Evolutionary conservation across 176 grass and related monocot genomes (phyloP).

Genomic region (Hsuehochloa calcarea): DNA sequence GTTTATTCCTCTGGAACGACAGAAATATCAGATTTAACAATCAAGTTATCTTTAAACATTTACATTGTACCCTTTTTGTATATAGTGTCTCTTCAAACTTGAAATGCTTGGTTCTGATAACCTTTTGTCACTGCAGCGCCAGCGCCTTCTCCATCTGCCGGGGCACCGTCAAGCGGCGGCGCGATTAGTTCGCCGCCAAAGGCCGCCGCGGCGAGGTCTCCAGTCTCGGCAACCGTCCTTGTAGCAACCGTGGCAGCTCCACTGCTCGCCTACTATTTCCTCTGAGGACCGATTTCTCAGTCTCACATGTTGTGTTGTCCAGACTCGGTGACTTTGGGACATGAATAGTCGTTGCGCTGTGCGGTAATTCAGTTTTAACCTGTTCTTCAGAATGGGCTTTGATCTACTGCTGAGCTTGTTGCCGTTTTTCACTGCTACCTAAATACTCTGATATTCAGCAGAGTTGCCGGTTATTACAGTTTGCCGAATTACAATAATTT

Average conservation of each 20-base stretch:
- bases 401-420: not conserved
- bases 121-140: slow-evolving; percentile 19
- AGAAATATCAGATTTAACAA: not conserved
- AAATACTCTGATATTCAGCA: not conserved
- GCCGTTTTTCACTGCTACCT: not conserved
- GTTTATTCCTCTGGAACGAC: not conserved
- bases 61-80: not conserved
- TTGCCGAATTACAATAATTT: not conserved
- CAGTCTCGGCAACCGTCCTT: not conserved
- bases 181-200: slow-evolving; percentile 10
- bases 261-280: slow-evolving; percentile 18
- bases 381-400: not conserved
- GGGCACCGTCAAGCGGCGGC: slow-evolving; percentile 9
- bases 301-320: not conserved
- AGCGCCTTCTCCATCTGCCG: slow-evolving; percentile 1
- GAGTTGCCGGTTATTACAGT: not conserved
- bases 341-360: not conserved
- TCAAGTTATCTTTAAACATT: not conserved
- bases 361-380: not conserved
- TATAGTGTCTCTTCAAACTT: not conserved
- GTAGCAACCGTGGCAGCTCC: slow-evolving; percentile 1
- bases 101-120: not conserved
- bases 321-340: not conserved
- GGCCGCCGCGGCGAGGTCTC: not conserved
- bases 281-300: not conserved